Percentiles rank a stretch among this genome's conserved stretches.
Conservation (phyloP, 2,329 filamentous ascomycete species). For the Fusarium sp. region DNA sequence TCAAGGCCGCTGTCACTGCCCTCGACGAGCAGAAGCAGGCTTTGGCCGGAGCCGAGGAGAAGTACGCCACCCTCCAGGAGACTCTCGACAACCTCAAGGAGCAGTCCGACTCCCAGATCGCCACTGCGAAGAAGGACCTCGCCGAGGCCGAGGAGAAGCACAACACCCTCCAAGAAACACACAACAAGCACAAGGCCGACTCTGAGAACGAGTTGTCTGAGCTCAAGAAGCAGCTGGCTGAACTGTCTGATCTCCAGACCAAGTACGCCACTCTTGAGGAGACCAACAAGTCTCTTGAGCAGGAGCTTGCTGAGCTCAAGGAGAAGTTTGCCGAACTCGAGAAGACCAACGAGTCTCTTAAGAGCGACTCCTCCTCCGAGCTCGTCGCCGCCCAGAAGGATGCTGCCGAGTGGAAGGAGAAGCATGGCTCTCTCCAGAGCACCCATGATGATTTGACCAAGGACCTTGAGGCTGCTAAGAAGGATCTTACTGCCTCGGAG, state of each 20-base stretch:
- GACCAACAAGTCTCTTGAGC: slow-evolving; percentile 41
- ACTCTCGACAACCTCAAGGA: slow-evolving; percentile 45
- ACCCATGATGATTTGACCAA: slow-evolving; percentile 43
- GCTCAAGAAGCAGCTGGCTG: slow-evolving; percentile 48
- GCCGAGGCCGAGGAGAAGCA: slow-evolving; percentile 45
- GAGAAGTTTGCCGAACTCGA: slow-evolving; percentile 46
- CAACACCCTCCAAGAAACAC: slow-evolving; percentile 42
- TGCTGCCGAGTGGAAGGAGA: slow-evolving; percentile 44
- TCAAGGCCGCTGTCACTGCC: slow-evolving; percentile 44
- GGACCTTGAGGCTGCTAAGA: slow-evolving; percentile 49
- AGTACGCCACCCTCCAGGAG: slow-evolving; percentile 44
- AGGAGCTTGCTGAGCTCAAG: slow-evolving; percentile 47
- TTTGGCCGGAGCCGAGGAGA: slow-evolving; percentile 45
- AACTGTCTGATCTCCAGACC: slow-evolving; percentile 49
- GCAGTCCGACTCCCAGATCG: slow-evolving; percentile 44
- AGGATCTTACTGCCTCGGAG: slow-evolving; percentile 45
- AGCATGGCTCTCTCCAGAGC: slow-evolving; percentile 42
- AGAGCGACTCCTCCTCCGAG: slow-evolving; percentile 50
- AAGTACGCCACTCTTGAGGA: slow-evolving; percentile 50
- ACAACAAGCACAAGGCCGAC: slow-evolving; percentile 48
- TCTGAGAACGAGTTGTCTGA: slow-evolving; percentile 47
- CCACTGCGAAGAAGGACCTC: slow-evolving; percentile 43
- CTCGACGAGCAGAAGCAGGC: slow-evolving; percentile 48
- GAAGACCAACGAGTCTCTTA: slow-evolving; percentile 42
- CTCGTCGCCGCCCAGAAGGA: slow-evolving; percentile 49